Conservation (phyloP, 169 alveolate genomes). For the Plasmodium gonderi region DNA sequence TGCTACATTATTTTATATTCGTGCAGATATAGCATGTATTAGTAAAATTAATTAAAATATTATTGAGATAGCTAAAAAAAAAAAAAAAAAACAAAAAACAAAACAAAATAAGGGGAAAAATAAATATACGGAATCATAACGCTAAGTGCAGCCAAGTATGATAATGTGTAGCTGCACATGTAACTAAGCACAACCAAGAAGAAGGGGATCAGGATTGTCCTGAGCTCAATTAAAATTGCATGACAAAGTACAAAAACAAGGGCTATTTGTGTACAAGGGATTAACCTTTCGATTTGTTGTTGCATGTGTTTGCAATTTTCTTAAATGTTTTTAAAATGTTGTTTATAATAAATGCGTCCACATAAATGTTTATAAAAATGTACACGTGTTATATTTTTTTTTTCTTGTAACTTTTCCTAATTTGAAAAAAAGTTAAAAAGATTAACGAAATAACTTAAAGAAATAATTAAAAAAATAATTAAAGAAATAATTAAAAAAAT, state of each 20-base stretch:
- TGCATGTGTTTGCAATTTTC: background rate
- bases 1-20: background rate
- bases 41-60: background rate
- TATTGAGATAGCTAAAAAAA: background rate
- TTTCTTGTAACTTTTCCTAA: background rate
- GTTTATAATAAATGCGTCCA: background rate
- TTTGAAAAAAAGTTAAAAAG: background rate
- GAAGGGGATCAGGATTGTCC: background rate
- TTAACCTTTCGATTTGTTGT: background rate
- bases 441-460: background rate
- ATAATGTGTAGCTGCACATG: background rate
- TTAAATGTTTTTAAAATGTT: background rate
- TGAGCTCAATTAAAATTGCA: background rate
- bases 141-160: background rate
- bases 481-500: background rate
- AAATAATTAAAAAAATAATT: background rate
- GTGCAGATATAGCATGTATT: background rate
- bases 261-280: background rate
- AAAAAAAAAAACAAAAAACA: background rate
- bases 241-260: background rate
- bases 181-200: background rate
- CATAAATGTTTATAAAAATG: background rate
- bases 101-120: too few relatives aligned
- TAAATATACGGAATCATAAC: too few relatives aligned
- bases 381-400: background rate